Base-by-base conservation (phyloP, 306 rosid genomes). In the Vigna nakashimae region DNA sequence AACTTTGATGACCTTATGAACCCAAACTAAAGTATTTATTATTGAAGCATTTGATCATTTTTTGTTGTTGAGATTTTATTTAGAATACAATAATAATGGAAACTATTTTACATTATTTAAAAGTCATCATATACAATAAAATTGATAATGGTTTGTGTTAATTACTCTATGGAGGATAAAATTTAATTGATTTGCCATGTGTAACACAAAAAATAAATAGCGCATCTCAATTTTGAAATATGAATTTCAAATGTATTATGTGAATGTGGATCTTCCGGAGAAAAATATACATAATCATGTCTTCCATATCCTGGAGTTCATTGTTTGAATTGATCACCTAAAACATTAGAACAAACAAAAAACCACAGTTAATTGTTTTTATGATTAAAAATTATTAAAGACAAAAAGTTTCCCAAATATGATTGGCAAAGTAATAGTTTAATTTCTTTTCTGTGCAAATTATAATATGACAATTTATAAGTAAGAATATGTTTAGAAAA, bases 241-340 rank as follows among this genome's bases (percentile, higher is more conserved):
- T 14, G 0, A 28, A 59, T 6, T 45, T 8, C n/a, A 67, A 77
- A 57, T 28, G 50, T 24, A 36, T 40, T 45, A 3, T 53, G 17
- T n/a, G 60, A 34, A n/a, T 18, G 24, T 63, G 4, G 48, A 32
- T 50, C 32, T 9, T 51, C 64, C 8, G 7, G 17, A n/a, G 1
- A 62, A n/a, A 38, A 71, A 30, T 10, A 6, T 74, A 59, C 20
- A 60, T 11, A 18, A 36, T 36, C 42, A 20, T 9, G 1, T 55
- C 69, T 40, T 57, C 71, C 36, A 7, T n/a, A 56, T 49, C 3
- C 20, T 24, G 52, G 2, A 17, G 5, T 74, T 80, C 76, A 68
- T 8, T 49, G 72, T 14, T 81, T 81, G 80, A 81, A 75, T 49
- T 81, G 76, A 28, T 75, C 71, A 36, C 84, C 84, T 81, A 38